Evolutionary conservation across 1,139 yeast genomes (phyloP).

Genomic region (Saccharomyces uvarum): DNA sequence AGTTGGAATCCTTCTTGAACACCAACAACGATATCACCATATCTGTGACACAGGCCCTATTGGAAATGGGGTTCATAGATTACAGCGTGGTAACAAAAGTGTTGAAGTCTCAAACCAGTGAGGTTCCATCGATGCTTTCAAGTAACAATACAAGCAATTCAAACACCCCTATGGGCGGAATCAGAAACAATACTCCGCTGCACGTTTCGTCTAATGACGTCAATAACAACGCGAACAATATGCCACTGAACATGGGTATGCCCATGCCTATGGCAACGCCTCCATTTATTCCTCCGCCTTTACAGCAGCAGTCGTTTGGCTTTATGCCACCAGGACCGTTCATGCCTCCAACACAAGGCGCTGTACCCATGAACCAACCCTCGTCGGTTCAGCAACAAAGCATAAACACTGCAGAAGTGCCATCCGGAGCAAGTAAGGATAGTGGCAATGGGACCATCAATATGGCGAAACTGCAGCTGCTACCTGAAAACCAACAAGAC

Average conservation of each 20-base stretch:
- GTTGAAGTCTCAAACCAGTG: constrained; percentile 16
- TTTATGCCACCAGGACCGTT: constrained; percentile 1
- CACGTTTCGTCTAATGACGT: neutral
- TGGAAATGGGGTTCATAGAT: constrained; percentile 71
- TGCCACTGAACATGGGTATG: neutral
- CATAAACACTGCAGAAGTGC: neutral
- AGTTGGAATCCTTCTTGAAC: constrained; percentile 39
- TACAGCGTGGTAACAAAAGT: constrained; percentile 50
- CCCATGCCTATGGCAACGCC: constrained; percentile 1
- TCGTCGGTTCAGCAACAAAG: neutral
- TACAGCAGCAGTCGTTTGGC: neutral
- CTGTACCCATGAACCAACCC: neutral
- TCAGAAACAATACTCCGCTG: constrained; percentile 4
- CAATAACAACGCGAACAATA: neutral
- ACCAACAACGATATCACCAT: constrained; percentile 54
- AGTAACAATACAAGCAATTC: neutral
- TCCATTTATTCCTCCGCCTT: neutral
- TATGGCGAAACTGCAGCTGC: constrained; percentile 16
- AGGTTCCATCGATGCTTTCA: neutral
- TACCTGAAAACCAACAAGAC: constrained; percentile 50
- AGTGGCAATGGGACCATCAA: constrained; percentile 9
- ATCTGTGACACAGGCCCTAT: constrained; percentile 62
- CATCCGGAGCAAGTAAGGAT: neutral
- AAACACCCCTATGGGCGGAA: constrained; percentile 7
- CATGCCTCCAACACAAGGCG: neutral